Evolutionary conservation across 345 rosid species (phyloP).

Genomic region (Eutrema heterophyllum): DNA sequence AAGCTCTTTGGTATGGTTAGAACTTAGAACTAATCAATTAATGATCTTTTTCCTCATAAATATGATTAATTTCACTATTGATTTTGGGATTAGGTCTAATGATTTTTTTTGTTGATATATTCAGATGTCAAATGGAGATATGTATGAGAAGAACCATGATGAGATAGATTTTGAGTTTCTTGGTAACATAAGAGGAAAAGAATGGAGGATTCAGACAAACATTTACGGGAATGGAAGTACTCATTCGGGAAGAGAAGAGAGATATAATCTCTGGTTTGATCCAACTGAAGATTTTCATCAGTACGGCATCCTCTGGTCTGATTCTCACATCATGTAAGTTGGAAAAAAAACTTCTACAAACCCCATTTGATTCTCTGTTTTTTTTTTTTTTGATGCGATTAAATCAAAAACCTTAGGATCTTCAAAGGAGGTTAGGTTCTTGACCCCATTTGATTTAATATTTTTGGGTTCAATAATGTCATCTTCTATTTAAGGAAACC

Average conservation of each 20-base stretch:
- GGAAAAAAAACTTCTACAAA: not conserved
- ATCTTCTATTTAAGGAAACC: constrained; percentile 23
- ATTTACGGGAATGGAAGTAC: constrained; percentile 97
- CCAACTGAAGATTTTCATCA: constrained; percentile 94
- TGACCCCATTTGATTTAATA: constrained; percentile 16
- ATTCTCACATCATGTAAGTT: constrained; percentile 80
- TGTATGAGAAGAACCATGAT: constrained; percentile 88
- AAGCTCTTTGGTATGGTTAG: not conserved
- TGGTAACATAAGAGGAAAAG: constrained; percentile 95
- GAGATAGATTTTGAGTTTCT: constrained; percentile 98
- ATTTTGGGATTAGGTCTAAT: not conserved
- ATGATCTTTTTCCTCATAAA: not conserved
- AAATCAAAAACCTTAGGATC: not conserved
- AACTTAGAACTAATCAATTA: not conserved
- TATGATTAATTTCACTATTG: not conserved
- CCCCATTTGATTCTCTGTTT: constrained; percentile 4
- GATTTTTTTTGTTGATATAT: not conserved
- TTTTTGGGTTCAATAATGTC: constrained; percentile 4
- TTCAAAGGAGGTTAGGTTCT: constrained; percentile 11
- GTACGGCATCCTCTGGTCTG: constrained; percentile 90
- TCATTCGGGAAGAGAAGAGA: constrained; percentile 80
- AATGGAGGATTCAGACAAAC: constrained; percentile 99
- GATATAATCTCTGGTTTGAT: constrained; percentile 97
- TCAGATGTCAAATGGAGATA: constrained; percentile 97
- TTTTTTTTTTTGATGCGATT: not conserved